Base-by-base conservation (phyloP, 345 rosid species). In the Rhodamnia rubescens region DNA sequence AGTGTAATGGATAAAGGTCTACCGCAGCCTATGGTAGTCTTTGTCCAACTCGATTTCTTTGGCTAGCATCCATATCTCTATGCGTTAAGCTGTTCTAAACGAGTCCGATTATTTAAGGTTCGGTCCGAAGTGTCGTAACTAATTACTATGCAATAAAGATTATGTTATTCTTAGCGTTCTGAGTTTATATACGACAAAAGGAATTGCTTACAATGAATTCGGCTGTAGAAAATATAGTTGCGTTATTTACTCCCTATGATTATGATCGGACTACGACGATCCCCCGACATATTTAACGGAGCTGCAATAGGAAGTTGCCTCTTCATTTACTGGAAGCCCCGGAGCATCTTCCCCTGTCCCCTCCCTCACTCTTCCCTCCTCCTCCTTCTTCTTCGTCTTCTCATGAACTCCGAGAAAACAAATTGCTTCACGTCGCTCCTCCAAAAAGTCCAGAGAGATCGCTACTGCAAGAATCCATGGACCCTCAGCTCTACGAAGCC, bases 401-500 rank as follows among this genome's bases (percentile, higher is more conserved):
- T 16, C 1, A 59, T 59, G 11, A 29, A 8, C 42, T 15, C 74
- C 18, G 40, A 18, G 44, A 5, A 69, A 69, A 18, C 78, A 22
- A 32, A 2, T 10, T 16, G 78, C 78, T 64, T 69, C 44, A 18
- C 78, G 78, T 69, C 78, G 6, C 44, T 69, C 78, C 6, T 32
- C 44, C 44, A 40, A 11, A 8, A 69, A 69, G 78, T 32, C 12
- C 24, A 69, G 24, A 1, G 78, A 21, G 44, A 8, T 4, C 3
- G 12, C 47, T 10, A 22, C 0, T 29, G 84, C 47, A 53, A 53
- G 81, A 69, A 50, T 54, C 87, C 52, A 86, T 86, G 88, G 88
- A 86, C 42, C 88, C 86, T 56, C 42, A 49, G 57, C 88, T 86
- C 57, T 86, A 86, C 57, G 78, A 80, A 59, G 88, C 85, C 78